phyloP scores from a whole-genome alignment of 306 rosid species.

The Vachellia pachyceras region DNA sequence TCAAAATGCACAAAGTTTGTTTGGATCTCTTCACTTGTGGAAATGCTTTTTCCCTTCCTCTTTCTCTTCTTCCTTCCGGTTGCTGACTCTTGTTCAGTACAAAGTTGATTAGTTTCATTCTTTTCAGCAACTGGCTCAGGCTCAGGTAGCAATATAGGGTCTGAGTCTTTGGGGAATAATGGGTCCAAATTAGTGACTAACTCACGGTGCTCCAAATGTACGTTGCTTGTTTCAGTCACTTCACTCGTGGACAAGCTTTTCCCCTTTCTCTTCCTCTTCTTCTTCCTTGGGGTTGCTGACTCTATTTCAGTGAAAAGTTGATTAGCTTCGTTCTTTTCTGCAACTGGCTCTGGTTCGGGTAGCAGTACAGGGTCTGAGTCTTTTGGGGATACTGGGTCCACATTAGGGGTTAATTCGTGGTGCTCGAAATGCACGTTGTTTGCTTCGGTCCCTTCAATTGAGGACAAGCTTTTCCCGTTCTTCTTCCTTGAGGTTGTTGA shows the following conservation, averaged over 20 bases:
- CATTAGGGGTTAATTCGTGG: not conserved
- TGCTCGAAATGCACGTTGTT: not conserved
- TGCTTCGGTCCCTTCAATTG: slow-evolving; percentile 36
- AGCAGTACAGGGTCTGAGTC: slow-evolving; percentile 38
- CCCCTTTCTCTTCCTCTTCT: not conserved
- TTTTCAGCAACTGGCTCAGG: slow-evolving; percentile 42
- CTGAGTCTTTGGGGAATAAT: slow-evolving; percentile 38
- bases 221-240: slow-evolving; percentile 27
- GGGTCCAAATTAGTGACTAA: slow-evolving; percentile 41
- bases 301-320: slow-evolving; percentile 38
- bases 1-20: not conserved
- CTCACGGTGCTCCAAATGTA: not conserved
- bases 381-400: slow-evolving; percentile 49
- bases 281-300: slow-evolving; percentile 38
- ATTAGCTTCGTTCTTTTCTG: not conserved
- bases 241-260: slow-evolving; percentile 36
- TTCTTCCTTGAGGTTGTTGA: slow-evolving; percentile 42
- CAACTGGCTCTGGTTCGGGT: slow-evolving; percentile 48
- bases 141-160: slow-evolving; percentile 38
- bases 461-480: slow-evolving; percentile 33
- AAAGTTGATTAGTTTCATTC: not conserved
- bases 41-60: slow-evolving; percentile 18
- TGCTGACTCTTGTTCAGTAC: slow-evolving; percentile 42
- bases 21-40: slow-evolving; percentile 40
- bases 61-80: slow-evolving; percentile 25